phyloP scores from a whole-genome alignment of 73 alveolate species.

The Loxodes magnus region DNA sequence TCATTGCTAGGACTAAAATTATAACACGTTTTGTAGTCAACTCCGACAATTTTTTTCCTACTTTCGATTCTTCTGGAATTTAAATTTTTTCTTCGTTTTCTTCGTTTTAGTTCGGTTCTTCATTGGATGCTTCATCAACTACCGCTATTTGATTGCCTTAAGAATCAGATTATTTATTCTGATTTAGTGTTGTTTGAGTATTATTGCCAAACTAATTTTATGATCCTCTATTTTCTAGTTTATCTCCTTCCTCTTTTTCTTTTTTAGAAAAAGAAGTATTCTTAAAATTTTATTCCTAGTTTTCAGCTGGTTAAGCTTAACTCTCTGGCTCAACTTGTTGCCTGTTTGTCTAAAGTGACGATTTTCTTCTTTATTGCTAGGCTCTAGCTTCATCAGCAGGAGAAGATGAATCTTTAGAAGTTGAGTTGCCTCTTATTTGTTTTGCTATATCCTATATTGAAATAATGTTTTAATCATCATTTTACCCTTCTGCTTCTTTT shows the following conservation, averaged over 20 bases:
- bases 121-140: not conserved
- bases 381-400: not conserved
- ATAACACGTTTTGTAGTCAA: constrained; percentile 81
- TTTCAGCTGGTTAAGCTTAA: not conserved
- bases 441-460: too few relatives aligned
- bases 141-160: too few relatives aligned
- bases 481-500: constrained; percentile 14
- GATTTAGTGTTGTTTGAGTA: too few relatives aligned
- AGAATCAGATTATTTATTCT: too few relatives aligned
- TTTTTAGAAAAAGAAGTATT: not conserved
- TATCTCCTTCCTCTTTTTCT: not conserved
- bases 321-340: too few relatives aligned
- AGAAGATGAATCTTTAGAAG: constrained; percentile 4
- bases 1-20: constrained; percentile 64
- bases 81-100: not conserved
- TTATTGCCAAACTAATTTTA: too few relatives aligned
- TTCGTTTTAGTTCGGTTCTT: not conserved
- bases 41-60: constrained; percentile 82
- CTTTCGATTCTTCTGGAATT: constrained; percentile 64
- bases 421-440: not conserved
- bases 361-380: not conserved
- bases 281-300: not conserved
- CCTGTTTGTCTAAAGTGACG: too few relatives aligned
- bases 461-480: constrained; percentile 23
- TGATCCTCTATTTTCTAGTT: too few relatives aligned